phyloP scores from a whole-genome alignment of 2,329 filamentous ascomycete genomes.

The Talaromyces verruculosus region DNA sequence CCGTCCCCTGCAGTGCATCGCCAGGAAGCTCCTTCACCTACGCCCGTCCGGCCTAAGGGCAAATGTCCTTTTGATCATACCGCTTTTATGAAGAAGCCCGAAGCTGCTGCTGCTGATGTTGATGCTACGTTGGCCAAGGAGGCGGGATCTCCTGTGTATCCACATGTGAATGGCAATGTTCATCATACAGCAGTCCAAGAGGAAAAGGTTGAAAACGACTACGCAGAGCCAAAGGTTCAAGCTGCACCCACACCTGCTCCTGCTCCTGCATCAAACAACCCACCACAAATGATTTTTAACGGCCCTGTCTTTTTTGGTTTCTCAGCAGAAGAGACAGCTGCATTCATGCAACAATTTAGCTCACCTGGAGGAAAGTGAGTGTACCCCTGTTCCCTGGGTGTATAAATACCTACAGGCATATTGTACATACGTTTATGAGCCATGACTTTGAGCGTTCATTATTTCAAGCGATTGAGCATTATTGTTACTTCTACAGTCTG shows the following conservation, averaged over 20 bases:
- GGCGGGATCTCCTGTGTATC: neutral
- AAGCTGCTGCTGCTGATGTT: neutral
- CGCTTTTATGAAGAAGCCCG: constrained; percentile 16
- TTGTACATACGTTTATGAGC: constrained; percentile 10
- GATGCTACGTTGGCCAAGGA: neutral
- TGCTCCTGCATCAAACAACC: constrained; percentile 23
- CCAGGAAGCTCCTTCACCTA: constrained; percentile 21
- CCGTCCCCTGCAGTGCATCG: constrained; percentile 20
- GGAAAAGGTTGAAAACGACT: neutral
- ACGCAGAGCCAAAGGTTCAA: constrained; percentile 7
- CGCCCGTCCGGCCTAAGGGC: constrained; percentile 27
- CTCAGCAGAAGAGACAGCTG: constrained; percentile 75
- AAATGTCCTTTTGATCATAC: constrained; percentile 38
- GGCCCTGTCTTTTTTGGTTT: constrained; percentile 95
- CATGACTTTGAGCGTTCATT: constrained; percentile 8
- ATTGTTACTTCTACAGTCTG: neutral
- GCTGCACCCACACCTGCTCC: constrained; percentile 17
- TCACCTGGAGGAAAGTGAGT: neutral
- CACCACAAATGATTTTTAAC: constrained; percentile 79
- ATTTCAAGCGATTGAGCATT: neutral
- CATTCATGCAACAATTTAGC: constrained; percentile 64
- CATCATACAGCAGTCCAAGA: constrained; percentile 6
- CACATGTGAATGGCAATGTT: neutral
- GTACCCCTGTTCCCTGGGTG: neutral
- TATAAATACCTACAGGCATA: neutral